A percentile compares a stretch with the other conserved stretches of the same genome.
phyloP scores from a whole-genome alignment of 2,329 filamentous ascomycete genomes.

The Cadophora malorum region DNA sequence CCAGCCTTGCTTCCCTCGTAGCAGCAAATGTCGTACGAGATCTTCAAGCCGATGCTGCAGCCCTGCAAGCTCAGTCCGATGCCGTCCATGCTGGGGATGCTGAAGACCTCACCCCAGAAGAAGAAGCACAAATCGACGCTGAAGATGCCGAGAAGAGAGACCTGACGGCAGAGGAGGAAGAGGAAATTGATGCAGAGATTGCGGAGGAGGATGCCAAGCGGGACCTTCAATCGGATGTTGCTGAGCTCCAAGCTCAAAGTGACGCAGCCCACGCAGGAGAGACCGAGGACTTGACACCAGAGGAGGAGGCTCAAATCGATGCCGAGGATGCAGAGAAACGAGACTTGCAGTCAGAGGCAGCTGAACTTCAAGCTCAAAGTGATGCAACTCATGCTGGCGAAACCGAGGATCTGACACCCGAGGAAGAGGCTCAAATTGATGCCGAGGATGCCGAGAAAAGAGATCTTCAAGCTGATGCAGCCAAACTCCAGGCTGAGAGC shows the following conservation, averaged over 20 bases:
- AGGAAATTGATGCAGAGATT: conserved; percentile 11
- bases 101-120: conserved; percentile 4
- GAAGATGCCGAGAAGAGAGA: conserved; percentile 6
- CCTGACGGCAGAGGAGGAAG: conserved; percentile 1
- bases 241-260: conserved; percentile 15
- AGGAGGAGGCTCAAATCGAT: conserved; percentile 10
- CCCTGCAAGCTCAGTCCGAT: conserved; percentile 10
- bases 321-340: conserved; percentile 4
- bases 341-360: background rate
- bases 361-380: background rate
- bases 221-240: conserved; percentile 1
- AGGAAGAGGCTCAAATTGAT: conserved; percentile 15
- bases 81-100: conserved; percentile 1
- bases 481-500: background rate
- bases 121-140: conserved; percentile 4
- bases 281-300: background rate
- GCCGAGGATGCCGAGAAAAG: conserved; percentile 2
- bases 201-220: conserved; percentile 18
- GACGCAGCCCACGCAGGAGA: background rate
- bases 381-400: background rate
- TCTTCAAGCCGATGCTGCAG: conserved; percentile 13
- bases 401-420: background rate
- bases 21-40: background rate
- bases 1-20: conserved; percentile 5
- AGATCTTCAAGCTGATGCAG: background rate